Conservation (phyloP, 192 early-diverging fungal species). For the Coemansia sp. region DNA sequence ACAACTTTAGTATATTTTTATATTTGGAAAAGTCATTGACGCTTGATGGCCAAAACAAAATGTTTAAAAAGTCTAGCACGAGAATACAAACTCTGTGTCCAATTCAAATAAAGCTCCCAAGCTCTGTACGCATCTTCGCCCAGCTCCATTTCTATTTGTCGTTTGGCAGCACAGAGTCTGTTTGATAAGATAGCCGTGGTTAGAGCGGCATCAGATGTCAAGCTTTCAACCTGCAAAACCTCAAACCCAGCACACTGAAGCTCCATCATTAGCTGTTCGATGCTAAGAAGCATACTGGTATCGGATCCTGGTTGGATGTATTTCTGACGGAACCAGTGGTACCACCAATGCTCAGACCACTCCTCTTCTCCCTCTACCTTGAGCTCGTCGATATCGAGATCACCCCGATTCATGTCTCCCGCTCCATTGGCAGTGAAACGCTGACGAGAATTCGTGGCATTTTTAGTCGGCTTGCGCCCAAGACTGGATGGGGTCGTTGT, state of each 20-base stretch:
- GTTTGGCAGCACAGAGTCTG: conserved; percentile 35
- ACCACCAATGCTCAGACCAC: conserved; percentile 50
- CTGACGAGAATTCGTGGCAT: neutral
- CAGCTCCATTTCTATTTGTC: conserved; percentile 45
- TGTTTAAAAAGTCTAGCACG: conserved; percentile 46
- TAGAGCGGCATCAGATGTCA: conserved; percentile 41
- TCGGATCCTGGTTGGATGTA: conserved; percentile 48
- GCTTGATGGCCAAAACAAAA: conserved; percentile 46
- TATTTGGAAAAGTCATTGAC: no score
- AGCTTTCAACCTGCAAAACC: conserved; percentile 44
- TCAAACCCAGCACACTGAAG: conserved; percentile 48
- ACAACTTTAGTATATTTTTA: no score
- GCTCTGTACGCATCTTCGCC: conserved; percentile 40
- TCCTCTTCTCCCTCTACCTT: conserved; percentile 15
- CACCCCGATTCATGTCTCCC: neutral
- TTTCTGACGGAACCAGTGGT: conserved; percentile 48
- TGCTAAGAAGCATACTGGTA: conserved; percentile 36
- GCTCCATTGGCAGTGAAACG: neutral
- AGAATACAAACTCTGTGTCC: conserved; percentile 47
- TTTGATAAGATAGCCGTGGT: conserved; percentile 40
- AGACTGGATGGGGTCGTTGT: conserved; percentile 47
- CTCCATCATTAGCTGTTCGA: conserved; percentile 40
- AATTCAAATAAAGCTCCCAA: conserved; percentile 51
- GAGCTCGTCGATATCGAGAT: neutral
- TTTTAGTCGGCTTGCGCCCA: conserved; percentile 5